Evolutionary conservation across 805 yeast genomes (phyloP).

Genomic region (Dipodascus geniculatus): DNA sequence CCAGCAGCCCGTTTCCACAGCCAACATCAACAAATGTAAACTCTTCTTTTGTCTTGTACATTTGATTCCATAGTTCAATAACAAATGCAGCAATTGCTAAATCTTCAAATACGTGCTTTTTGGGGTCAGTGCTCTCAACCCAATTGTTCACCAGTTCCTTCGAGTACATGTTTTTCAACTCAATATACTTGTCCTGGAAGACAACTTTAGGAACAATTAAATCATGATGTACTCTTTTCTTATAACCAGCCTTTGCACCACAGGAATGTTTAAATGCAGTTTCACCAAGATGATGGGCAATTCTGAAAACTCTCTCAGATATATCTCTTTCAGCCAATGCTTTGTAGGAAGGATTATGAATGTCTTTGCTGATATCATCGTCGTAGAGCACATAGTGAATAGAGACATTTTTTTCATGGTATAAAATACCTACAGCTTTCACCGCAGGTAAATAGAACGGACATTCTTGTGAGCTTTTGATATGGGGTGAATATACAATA

Average conservation of each 20-base stretch:
- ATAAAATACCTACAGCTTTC: slow-evolving; percentile 61
- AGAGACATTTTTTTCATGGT: slow-evolving; percentile 37
- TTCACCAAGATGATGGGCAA: slow-evolving; percentile 65
- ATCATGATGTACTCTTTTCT: slow-evolving; percentile 82
- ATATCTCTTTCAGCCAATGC: slow-evolving; percentile 7
- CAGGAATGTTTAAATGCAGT: slow-evolving; percentile 75
- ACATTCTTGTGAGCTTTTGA: slow-evolving; percentile 41
- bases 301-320: slow-evolving; percentile 58
- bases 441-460: slow-evolving; percentile 91
- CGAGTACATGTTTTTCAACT: slow-evolving; percentile 73
- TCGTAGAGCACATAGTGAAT: slow-evolving; percentile 64
- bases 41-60: slow-evolving; percentile 29
- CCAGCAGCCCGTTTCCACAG: slow-evolving; percentile 88
- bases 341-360: background rate
- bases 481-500: slow-evolving; percentile 72
- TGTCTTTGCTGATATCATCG: slow-evolving; percentile 8
- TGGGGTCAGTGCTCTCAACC: slow-evolving; percentile 92
- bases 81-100: slow-evolving; percentile 90
- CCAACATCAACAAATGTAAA: slow-evolving; percentile 83
- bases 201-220: slow-evolving; percentile 67
- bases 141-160: slow-evolving; percentile 63
- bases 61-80: slow-evolving; percentile 69
- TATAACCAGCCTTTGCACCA: slow-evolving; percentile 77
- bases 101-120: slow-evolving; percentile 93
- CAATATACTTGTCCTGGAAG: slow-evolving; percentile 74